Evolutionary conservation across 2,329 filamentous ascomycete species (phyloP).

Genomic region (Shiraia bambusicola): DNA sequence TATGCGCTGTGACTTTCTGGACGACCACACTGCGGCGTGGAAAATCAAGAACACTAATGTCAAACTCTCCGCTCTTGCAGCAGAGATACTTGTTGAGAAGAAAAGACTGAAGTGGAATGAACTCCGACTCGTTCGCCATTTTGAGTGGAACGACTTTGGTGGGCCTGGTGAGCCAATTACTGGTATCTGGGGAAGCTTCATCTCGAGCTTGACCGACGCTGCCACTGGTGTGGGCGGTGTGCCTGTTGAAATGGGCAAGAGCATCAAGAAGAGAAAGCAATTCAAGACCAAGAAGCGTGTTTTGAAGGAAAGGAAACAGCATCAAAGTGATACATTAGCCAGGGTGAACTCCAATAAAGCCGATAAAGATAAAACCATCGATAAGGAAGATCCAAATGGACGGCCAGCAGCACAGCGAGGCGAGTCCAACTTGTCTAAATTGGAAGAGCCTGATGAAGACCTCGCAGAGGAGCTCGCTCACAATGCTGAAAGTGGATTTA

Average conservation of each 20-base stretch:
- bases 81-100: constrained; percentile 63
- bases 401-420: constrained; percentile 22
- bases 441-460: constrained; percentile 36
- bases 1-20: constrained; percentile 67
- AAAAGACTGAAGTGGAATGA: constrained; percentile 65
- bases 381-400: constrained; percentile 5
- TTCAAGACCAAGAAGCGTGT: constrained; percentile 52
- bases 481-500: constrained; percentile 56
- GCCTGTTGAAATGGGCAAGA: constrained; percentile 62
- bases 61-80: constrained; percentile 63
- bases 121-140: constrained; percentile 64
- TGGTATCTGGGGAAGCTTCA: constrained; percentile 62
- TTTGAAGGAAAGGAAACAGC: constrained; percentile 31
- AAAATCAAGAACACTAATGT: constrained; percentile 62
- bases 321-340: constrained; percentile 23
- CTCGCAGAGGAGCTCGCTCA: constrained; percentile 44
- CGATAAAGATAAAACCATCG: constrained; percentile 17
- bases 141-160: constrained; percentile 76
- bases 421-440: constrained; percentile 32
- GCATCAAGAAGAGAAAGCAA: constrained; percentile 56
- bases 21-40: constrained; percentile 67
- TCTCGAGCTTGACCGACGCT: constrained; percentile 59
- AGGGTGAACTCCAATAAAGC: constrained; percentile 17
- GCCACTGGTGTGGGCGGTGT: constrained; percentile 65
- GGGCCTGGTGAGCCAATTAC: constrained; percentile 73